Conservation (phyloP, 2,329 filamentous ascomycete species). For the Colletotrichum sp. region DNA sequence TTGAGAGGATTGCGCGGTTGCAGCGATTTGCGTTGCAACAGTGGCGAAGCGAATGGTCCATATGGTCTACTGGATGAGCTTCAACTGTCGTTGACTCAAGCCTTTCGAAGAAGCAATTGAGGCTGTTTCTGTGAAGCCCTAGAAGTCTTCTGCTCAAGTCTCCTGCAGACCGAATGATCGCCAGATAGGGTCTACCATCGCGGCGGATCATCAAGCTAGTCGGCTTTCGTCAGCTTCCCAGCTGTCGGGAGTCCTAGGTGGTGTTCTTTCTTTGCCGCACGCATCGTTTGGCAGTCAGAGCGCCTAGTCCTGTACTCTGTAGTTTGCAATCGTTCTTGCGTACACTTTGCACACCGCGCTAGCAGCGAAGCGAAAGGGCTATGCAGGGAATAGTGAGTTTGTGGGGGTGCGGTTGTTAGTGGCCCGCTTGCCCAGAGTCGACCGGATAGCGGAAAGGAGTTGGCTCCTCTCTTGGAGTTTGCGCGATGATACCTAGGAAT, state of each 20-base stretch:
- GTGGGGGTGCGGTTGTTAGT: conserved; percentile 3
- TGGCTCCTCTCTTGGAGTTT: not conserved
- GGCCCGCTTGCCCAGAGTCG: not conserved
- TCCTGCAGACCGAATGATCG: conserved; percentile 1
- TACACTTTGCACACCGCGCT: not conserved
- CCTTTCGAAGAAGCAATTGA: not conserved
- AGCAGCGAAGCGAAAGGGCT: not conserved
- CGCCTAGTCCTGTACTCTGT: not conserved
- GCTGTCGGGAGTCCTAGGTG: not conserved
- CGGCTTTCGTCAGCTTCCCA: conserved; percentile 3
- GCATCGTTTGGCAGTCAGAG: conserved; percentile 2
- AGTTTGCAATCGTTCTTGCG: not conserved
- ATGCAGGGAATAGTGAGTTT: conserved; percentile 1
- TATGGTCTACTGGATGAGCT: not conserved
- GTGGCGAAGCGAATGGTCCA: not conserved
- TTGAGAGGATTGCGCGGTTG: not conserved
- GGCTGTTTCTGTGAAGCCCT: conserved; percentile 8
- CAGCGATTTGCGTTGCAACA: not conserved
- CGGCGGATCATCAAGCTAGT: conserved; percentile 12
- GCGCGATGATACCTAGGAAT: conserved; percentile 14
- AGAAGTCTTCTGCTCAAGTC: conserved; percentile 6
- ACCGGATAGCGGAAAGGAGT: conserved; percentile 18
- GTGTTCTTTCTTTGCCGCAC: not conserved
- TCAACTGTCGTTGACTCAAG: not conserved
- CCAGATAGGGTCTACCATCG: conserved; percentile 6